These are phyloP conservation scores for Chrysanthemum makinoi DNA, from an alignment of 129 eudicot species.

Conservation along the genomic window DNA sequence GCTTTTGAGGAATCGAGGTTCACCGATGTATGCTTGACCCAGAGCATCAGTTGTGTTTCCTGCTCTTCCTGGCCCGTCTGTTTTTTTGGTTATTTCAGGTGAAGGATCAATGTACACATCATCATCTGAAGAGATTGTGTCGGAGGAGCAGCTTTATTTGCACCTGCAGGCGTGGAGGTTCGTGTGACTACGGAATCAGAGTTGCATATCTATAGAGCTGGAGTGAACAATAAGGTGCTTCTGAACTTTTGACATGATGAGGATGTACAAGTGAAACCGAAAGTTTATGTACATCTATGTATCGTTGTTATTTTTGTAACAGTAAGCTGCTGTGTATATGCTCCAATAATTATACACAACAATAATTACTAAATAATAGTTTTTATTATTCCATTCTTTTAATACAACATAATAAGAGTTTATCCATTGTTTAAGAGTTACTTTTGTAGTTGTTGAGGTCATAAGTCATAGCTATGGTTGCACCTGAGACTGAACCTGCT, in stretches of 20 bases:
- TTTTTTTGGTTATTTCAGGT: constrained; percentile 59
- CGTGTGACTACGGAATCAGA: constrained; percentile 32
- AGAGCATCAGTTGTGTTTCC: constrained; percentile 47
- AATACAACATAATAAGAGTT: background rate
- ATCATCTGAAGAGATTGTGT: constrained; percentile 35
- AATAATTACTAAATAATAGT: constrained; percentile 10
- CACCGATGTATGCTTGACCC: constrained; percentile 52
- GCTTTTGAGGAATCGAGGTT: constrained; percentile 86
- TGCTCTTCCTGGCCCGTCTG: constrained; percentile 62
- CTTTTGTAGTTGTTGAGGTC: too few species aligned
- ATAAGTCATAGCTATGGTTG: too few species aligned
- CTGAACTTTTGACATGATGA: constrained; percentile 24
- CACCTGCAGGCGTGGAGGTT: constrained; percentile 56
- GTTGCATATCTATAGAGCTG: constrained; percentile 70
- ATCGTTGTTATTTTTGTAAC: constrained; percentile 14
- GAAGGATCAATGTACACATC: constrained; percentile 47
- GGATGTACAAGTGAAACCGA: too few species aligned
- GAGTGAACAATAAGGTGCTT: constrained; percentile 64
- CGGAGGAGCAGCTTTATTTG: constrained; percentile 68
- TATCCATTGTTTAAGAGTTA: background rate
- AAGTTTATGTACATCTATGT: constrained; percentile 14
- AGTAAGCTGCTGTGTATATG: constrained; percentile 12
- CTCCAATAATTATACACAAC: constrained; percentile 10
- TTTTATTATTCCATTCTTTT: constrained; percentile 6
- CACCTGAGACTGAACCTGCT: too few species aligned